Evolutionary conservation across 306 rosid species (phyloP).

Genomic region (Cucurbita argyrosperma): DNA sequence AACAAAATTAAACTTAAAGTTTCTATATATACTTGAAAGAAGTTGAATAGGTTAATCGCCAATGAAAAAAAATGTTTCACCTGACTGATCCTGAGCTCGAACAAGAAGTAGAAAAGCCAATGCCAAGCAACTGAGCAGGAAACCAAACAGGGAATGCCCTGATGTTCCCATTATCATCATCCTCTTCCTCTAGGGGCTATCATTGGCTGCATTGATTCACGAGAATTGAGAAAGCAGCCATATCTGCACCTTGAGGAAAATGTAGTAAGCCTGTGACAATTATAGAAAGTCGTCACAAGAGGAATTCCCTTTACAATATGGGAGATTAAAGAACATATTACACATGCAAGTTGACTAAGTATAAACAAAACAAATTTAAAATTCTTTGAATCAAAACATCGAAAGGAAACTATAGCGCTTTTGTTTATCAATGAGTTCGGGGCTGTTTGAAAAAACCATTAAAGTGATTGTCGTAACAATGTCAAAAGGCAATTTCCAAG

Average conservation of each 20-base stretch:
- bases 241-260: not conserved
- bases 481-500: not conserved
- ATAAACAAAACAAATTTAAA: not conserved
- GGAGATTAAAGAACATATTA: not conserved
- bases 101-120: not conserved
- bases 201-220: not conserved
- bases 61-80: not conserved
- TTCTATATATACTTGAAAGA: not conserved
- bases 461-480: too few relatives aligned
- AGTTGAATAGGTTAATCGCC: not conserved
- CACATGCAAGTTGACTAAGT: not conserved
- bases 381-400: not conserved
- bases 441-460: not conserved
- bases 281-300: not conserved
- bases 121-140: not conserved
- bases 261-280: not conserved
- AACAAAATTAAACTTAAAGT: not conserved
- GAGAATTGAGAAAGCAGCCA: not conserved
- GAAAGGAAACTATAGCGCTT: not conserved
- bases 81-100: conserved; percentile 9
- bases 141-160: not conserved
- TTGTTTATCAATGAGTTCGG: not conserved
- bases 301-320: not conserved
- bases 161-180: not conserved
- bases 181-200: not conserved